Evolutionary conservation across 2,329 filamentous ascomycete genomes (phyloP).

Genomic region (Pezicula rhizophila): DNA sequence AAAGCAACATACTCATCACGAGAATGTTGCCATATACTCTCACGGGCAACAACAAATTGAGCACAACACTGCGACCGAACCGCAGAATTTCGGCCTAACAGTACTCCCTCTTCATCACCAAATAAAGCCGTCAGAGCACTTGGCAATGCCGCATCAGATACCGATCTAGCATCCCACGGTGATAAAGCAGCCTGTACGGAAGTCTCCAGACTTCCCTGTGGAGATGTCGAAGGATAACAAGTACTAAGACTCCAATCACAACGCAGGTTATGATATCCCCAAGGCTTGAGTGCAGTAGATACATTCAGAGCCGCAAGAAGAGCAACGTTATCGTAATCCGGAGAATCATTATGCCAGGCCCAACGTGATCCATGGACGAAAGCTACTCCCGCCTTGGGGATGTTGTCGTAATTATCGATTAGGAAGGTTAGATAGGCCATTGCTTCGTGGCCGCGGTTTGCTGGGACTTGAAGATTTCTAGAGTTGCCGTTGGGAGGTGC

Average conservation of each 20-base stretch:
- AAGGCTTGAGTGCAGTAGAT: slow-evolving; percentile 28
- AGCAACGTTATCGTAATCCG: slow-evolving; percentile 37
- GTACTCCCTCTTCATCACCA: slow-evolving; percentile 28
- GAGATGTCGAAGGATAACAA: slow-evolving; percentile 26
- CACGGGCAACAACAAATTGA: slow-evolving; percentile 46
- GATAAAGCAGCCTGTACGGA: slow-evolving; percentile 30
- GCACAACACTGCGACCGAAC: slow-evolving; percentile 47
- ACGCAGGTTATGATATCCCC: slow-evolving; percentile 42
- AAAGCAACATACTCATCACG: slow-evolving; percentile 45
- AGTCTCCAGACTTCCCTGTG: slow-evolving; percentile 37
- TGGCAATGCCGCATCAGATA: slow-evolving; percentile 32
- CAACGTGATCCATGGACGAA: slow-evolving; percentile 38
- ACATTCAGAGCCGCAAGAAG: slow-evolving; percentile 34
- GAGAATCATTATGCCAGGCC: slow-evolving; percentile 39
- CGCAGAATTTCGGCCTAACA: slow-evolving; percentile 35
- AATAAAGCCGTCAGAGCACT: slow-evolving; percentile 29
- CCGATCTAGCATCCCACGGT: slow-evolving; percentile 36
- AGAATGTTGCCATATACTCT: slow-evolving; percentile 41
- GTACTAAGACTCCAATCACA: slow-evolving; percentile 43
- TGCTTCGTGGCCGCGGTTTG: slow-evolving; percentile 40
- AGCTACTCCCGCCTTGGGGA: slow-evolving; percentile 32
- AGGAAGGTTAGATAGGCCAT: slow-evolving; percentile 41
- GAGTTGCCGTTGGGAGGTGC: slow-evolving; percentile 20
- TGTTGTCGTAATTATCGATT: slow-evolving; percentile 37
- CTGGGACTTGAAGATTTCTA: slow-evolving; percentile 34